phyloP scores from a whole-genome alignment of 1,139 yeast species.

The Nematodospora anomalae region DNA sequence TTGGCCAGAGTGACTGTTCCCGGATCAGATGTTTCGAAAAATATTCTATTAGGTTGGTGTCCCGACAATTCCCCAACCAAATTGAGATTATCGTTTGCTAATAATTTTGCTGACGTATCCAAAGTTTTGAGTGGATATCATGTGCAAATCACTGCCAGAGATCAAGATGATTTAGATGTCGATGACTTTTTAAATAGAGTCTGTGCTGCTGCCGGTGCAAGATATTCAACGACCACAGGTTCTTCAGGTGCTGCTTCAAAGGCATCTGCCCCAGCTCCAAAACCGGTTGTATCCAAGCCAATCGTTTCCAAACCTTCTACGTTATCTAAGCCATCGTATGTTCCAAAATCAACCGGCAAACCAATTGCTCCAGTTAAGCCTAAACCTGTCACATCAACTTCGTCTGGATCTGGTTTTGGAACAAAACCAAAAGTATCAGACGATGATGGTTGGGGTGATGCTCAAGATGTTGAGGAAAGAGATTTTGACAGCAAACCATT shows the following conservation, averaged over 20 bases:
- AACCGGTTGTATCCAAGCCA: constrained; percentile 24
- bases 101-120: constrained; percentile 73
- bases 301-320: constrained; percentile 22
- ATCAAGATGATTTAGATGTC: constrained; percentile 82
- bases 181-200: constrained; percentile 73
- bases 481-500: constrained; percentile 66
- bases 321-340: constrained; percentile 26
- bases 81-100: constrained; percentile 70
- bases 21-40: constrained; percentile 83
- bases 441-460: constrained; percentile 67
- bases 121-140: constrained; percentile 78
- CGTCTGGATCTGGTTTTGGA: constrained; percentile 9
- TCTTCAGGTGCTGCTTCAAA: constrained; percentile 18
- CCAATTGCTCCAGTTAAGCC: constrained; percentile 32
- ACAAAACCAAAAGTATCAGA: constrained; percentile 34
- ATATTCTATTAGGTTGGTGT: constrained; percentile 90
- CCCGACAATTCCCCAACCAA: constrained; percentile 82
- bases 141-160: constrained; percentile 96
- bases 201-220: constrained; percentile 93
- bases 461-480: constrained; percentile 66
- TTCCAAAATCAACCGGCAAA: constrained; percentile 43
- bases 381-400: constrained; percentile 22
- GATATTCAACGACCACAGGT: constrained; percentile 66
- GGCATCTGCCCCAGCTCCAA: constrained; percentile 11
- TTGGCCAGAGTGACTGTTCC: constrained; percentile 85